phyloP scores from a whole-genome alignment of 2,329 filamentous ascomycete species.

The Spiromastix sp. region DNA sequence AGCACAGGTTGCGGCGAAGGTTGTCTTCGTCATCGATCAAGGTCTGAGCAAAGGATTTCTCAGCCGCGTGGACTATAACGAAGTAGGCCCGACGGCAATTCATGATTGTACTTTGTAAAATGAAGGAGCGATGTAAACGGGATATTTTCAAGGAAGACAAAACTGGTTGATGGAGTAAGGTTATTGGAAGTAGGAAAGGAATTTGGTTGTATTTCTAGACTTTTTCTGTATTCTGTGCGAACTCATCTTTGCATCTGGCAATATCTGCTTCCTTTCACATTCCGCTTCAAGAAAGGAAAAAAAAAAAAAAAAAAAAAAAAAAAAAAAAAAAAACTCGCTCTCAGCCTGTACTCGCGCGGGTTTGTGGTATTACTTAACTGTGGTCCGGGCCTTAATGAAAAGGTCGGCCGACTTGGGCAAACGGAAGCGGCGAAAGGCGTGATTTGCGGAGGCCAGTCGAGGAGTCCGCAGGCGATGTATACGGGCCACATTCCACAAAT shows the following conservation, averaged over 20 bases:
- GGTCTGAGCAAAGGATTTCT: conserved; percentile 59
- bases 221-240: background rate
- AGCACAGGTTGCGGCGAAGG: conserved; percentile 73
- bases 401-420: too few relatives aligned
- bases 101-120: conserved; percentile 40
- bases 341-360: too few relatives aligned
- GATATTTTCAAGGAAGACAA: too few relatives aligned
- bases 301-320: background rate
- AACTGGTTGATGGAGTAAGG: too few relatives aligned
- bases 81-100: conserved; percentile 53
- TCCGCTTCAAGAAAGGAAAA: background rate
- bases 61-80: conserved; percentile 58
- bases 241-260: too few relatives aligned
- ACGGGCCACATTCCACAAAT: too few relatives aligned
- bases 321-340: background rate
- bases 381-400: too few relatives aligned
- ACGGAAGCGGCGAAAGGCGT: too few relatives aligned
- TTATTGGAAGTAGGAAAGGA: conserved; percentile 1
- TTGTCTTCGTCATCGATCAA: conserved; percentile 59
- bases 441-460: too few relatives aligned
- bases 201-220: background rate
- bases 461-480: too few relatives aligned
- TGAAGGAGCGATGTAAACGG: background rate
- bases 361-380: too few relatives aligned
- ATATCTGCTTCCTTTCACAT: background rate